Conservation (phyloP, 2,329 filamentous ascomycete genomes). For the Clonostachys chloroleuca region DNA sequence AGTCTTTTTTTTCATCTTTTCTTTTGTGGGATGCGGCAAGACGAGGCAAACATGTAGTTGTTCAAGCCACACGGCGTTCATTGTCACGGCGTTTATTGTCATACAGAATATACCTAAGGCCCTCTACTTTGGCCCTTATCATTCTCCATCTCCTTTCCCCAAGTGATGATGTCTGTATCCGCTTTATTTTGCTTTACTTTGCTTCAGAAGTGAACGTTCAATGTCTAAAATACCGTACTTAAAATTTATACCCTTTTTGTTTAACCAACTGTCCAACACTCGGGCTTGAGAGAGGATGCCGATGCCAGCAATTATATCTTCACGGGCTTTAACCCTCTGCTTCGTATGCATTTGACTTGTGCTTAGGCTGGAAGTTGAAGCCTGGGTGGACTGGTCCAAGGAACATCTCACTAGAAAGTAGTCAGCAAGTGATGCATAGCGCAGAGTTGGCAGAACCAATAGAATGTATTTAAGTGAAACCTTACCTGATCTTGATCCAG, state of each 20-base stretch:
- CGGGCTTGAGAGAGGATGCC: not conserved
- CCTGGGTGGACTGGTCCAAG: constrained; percentile 83
- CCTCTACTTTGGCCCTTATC: no score
- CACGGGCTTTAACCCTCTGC: constrained; percentile 53
- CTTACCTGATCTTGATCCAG: constrained; percentile 97
- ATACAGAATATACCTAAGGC: no score
- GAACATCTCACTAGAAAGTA: constrained; percentile 80
- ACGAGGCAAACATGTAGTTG: not conserved
- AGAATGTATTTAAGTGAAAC: constrained; percentile 8
- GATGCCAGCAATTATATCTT: not conserved
- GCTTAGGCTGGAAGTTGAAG: constrained; percentile 95
- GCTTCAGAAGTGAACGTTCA: no score
- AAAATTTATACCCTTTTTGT: no score
- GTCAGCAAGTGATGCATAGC: not conserved
- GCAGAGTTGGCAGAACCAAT: not conserved
- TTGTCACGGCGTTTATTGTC: not conserved
- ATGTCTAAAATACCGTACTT: not conserved
- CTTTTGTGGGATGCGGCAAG: constrained; percentile 3
- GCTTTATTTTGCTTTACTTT: no score
- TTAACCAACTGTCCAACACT: no score
- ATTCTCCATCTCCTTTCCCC: no score
- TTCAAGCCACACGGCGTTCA: not conserved
- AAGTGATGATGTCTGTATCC: no score
- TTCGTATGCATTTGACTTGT: constrained; percentile 91
- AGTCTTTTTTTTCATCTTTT: not conserved